Evolutionary conservation across 495 filamentous ascomycete genomes (phyloP), one percentile per base, ranked within the genome.

Genomic region (Aspergillus bridgeri): DNA sequence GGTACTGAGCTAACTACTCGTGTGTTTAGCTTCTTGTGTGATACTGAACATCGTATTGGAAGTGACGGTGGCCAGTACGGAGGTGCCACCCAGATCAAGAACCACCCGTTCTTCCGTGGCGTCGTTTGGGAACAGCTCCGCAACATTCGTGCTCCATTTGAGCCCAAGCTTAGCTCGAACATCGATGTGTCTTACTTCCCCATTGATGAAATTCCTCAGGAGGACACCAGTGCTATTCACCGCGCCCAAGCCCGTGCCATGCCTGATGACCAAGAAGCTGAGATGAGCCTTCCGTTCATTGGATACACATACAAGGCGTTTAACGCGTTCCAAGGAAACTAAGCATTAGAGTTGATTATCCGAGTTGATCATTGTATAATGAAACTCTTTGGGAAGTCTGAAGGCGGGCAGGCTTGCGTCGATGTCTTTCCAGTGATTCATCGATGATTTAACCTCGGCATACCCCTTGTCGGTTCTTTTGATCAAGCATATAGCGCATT

Each of bases 221-320:
- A 87, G 29, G 92, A 96, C 67, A 92, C 88, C 51, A 88, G 77
- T 45, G 84, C 85, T 27, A 79, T 79, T 73, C 68, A 95, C 76
- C 73, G 82, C 74, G 81, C 84, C 71, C 81, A 90, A 78, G 82
- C 84, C 70, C 75, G 79, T 57, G 78, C 79, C 29, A 76, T 81
- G 69, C 82, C 81, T 13, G 83, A 86, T 2, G 83, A 86, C 21
- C 77, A 87, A 60, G 81, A 82, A 53, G 84, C 86, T 13, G 95
- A 97, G 80, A 90, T 98, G 85, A 92, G 86, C 70, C 71, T 98
- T 67, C 94, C 94, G 3, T 98, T 98, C 71, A 96, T 98, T 65
- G 94, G 94, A 21, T 98, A 98, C 70, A 98, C 94, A 19, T 98
- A 96, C 80, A 98, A 96, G 80, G 88, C 94, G 56, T 98, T 98